A percentile compares a stretch with the other conserved stretches of the same genome.
phyloP scores from a whole-genome alignment of 2,329 filamentous ascomycete species.

The Fusarium nanum region DNA sequence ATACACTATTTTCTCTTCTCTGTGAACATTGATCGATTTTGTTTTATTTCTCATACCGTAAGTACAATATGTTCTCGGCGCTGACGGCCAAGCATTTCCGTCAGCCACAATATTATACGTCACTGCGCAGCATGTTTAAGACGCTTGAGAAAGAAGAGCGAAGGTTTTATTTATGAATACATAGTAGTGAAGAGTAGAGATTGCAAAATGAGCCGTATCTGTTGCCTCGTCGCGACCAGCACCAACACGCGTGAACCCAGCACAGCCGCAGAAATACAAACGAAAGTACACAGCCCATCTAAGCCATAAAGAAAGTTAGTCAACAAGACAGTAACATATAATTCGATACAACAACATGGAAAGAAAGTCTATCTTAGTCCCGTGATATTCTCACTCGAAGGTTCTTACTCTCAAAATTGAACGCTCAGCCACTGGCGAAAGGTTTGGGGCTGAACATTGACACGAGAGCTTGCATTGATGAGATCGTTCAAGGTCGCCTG shows the following conservation, averaged over 20 bases:
- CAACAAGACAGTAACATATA: neutral
- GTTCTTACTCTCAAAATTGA: neutral
- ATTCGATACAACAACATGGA: neutral
- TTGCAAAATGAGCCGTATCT: slow-evolving; percentile 11
- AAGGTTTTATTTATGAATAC: neutral
- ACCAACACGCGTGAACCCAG: neutral
- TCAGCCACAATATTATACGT: neutral
- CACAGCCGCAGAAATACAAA: slow-evolving; percentile 9
- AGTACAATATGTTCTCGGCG: neutral
- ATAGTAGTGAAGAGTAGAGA: neutral
- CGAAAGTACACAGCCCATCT: neutral
- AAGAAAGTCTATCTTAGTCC: neutral
- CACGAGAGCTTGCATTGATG: slow-evolving; percentile 51
- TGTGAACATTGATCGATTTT: neutral
- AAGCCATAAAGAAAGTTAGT: neutral
- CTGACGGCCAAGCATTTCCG: neutral
- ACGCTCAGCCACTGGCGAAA: slow-evolving; percentile 66
- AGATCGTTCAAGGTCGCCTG: slow-evolving; percentile 69
- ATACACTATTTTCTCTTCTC: neutral
- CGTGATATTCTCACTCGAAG: too few species aligned
- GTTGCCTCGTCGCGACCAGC: slow-evolving; percentile 9
- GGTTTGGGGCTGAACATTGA: slow-evolving; percentile 59
- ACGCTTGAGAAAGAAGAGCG: neutral
- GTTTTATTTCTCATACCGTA: neutral
- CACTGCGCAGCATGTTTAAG: neutral